Base-by-base conservation (phyloP, 2,329 filamentous ascomycete species). In the Ophiostoma australiae region DNA sequence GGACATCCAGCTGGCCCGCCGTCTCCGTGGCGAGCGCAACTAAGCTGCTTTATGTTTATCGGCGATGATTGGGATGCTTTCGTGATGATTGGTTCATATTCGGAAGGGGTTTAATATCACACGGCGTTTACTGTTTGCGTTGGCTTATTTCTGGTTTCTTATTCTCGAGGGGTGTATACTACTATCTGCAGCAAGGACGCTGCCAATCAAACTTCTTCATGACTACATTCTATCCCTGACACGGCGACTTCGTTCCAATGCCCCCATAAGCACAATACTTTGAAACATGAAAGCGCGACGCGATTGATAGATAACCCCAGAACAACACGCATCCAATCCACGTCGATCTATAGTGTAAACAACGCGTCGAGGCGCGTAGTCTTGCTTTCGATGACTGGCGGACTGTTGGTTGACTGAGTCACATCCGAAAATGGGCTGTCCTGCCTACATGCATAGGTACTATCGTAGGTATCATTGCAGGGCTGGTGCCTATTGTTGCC, bases 1-100 rank as follows among this genome's bases (percentile, higher is more conserved):
- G 87, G 94, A 97, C 78, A 97, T 98, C 80, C 94, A 98, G 85
- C 89, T 98, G 69, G 94, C 94, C 79, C 91, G 95, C 77, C 92
- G 95, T 79, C 92, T 99, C 80, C 92, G 95, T 79, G 95, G 95
- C 76, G 94, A 95, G 86, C 91, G 92, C 82, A 93, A 92, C 86
- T 94, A 89, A 88, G 82, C 73, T 73, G 68, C 52, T 66, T n/a
- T 37, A 74, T 7, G 1, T 20, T 4, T 20, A 33, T 41, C 23
- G 69, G 35, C 17, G 1, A 27, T 20, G 27, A 81, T 77, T 79
- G 82, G 77, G 78, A 80, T 78, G 79, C 77, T 79, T 78, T 78
- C 76, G 79, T 80, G 80, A 80, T 75, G 79, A 79, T 74, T 76
- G 77, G 77, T 77, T 76, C 73, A 72, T 72, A 73, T 68, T 70